Conservation (phyloP, 2,329 filamentous ascomycete genomes). For the Aspergillus fischeri region DNA sequence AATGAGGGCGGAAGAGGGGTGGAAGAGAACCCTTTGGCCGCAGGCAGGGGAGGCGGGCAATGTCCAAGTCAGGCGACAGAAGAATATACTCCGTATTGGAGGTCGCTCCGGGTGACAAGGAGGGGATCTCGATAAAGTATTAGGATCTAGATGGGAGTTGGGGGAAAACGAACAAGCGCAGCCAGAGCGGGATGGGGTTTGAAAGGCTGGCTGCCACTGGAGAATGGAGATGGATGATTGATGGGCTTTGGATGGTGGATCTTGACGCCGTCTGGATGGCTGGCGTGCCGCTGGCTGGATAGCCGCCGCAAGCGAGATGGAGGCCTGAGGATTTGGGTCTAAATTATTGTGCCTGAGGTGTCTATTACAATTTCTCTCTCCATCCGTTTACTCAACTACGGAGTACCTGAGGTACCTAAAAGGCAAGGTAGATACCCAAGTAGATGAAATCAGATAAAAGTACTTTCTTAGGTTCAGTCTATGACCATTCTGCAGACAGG, state of each 20-base stretch:
- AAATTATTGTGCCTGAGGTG: constrained; percentile 12
- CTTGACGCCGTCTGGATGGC: constrained; percentile 36
- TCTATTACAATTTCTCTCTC: constrained; percentile 8
- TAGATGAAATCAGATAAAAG: no score
- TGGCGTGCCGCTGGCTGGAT: constrained; percentile 34
- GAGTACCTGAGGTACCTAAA: no score
- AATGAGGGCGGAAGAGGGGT: constrained; percentile 25
- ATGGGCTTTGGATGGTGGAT: constrained; percentile 25
- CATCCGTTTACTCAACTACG: neutral
- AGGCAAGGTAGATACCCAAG: no score
- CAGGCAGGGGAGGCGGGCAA: constrained; percentile 13
- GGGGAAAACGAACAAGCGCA: constrained; percentile 9
- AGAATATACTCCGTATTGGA: neutral
- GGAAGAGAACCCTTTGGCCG: constrained; percentile 22
- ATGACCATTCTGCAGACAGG: no score
- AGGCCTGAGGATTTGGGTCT: neutral
- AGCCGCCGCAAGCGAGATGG: constrained; percentile 37
- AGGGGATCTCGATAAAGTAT: neutral
- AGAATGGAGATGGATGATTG: constrained; percentile 12
- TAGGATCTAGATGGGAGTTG: constrained; percentile 1
- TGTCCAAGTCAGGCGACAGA: constrained; percentile 8
- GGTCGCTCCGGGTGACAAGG: neutral
- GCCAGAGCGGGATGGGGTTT: constrained; percentile 5
- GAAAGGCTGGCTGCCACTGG: constrained; percentile 5
- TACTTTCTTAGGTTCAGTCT: no score